A percentile compares a stretch with the other conserved stretches of the same genome.
These are phyloP conservation scores for Picea sitchensis DNA, from an alignment of 75 land plant genomes.

Conservation along the genomic window DNA sequence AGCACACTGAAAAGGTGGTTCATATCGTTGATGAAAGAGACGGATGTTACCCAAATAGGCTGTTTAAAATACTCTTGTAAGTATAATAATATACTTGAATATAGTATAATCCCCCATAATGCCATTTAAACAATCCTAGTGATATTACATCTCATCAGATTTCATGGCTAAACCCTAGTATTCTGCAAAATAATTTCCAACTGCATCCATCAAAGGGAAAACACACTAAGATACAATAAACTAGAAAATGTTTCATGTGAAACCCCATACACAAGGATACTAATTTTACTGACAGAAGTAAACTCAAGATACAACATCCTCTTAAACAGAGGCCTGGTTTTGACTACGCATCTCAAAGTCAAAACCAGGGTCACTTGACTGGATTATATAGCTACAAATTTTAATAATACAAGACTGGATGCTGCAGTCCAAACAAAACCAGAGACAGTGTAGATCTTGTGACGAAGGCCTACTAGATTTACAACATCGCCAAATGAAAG, in stretches of 20 bases:
- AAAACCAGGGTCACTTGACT: conserved; percentile 1
- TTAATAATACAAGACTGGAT: conserved; percentile 10
- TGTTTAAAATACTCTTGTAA: too few species aligned
- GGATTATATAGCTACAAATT: not conserved
- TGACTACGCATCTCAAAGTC: not conserved
- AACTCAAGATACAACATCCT: not conserved
- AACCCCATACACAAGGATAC: not conserved
- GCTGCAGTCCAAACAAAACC: not conserved
- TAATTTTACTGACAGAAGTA: not conserved
- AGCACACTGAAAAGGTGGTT: too few species aligned
- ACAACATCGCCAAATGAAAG: conserved; percentile 1
- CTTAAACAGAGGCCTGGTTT: not conserved
- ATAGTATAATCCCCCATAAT: not conserved
- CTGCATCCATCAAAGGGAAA: not conserved
- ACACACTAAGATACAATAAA: not conserved
- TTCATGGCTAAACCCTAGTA: not conserved
- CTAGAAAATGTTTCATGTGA: not conserved
- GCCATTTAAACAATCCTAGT: not conserved
- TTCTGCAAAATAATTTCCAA: not conserved
- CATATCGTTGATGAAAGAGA: too few species aligned
- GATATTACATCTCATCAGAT: too few species aligned
- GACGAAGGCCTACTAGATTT: conserved; percentile 1
- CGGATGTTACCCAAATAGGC: too few species aligned
- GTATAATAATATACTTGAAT: not conserved
- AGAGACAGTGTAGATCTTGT: not conserved